Conservation (phyloP, 208 protist genomes). For the Angomonas deanei region DNA sequence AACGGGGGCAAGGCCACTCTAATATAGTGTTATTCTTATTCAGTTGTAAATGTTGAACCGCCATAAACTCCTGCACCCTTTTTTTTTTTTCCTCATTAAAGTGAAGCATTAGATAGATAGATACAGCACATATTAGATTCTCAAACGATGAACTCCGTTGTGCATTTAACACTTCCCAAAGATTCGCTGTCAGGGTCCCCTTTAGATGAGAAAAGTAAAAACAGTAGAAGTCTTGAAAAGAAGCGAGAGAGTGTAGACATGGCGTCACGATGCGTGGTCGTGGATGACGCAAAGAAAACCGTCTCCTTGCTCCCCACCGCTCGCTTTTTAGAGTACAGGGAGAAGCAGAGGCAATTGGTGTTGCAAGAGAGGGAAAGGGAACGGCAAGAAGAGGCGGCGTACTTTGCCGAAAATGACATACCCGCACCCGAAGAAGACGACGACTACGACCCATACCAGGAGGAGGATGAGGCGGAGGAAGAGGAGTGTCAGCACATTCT, state of each 20-base stretch:
- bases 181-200: background rate
- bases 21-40: too few relatives aligned
- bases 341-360: background rate
- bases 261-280: background rate
- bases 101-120: too few relatives aligned
- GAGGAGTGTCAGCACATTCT: background rate
- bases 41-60: background rate
- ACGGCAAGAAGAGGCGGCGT: background rate
- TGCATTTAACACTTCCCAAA: background rate
- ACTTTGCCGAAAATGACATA: background rate
- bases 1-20: background rate
- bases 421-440: background rate
- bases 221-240: background rate
- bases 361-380: background rate
- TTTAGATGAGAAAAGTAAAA: background rate
- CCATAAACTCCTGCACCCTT: background rate
- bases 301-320: background rate
- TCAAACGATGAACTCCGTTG: background rate
- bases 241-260: background rate
- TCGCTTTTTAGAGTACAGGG: background rate
- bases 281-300: background rate
- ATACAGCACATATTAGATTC: background rate
- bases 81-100: background rate
- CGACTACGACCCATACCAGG: background rate
- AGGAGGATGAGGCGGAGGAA: background rate